Base-by-base conservation (phyloP, 495 filamentous ascomycete species). In the Stereocaulon alpinum region DNA sequence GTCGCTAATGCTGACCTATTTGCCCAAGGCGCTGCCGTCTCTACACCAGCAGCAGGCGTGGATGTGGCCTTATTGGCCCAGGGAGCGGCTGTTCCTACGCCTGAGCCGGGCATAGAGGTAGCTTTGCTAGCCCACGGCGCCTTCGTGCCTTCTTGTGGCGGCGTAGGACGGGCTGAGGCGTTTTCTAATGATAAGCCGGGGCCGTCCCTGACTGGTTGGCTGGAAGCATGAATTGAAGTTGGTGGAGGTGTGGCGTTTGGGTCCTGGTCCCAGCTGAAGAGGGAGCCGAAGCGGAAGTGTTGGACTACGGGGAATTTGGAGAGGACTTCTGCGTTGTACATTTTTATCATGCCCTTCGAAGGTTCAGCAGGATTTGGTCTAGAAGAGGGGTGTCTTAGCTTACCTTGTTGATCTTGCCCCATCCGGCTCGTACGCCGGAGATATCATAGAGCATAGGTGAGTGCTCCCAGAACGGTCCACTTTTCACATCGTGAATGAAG, bases 401-500 rank as follows among this genome's bases (percentile, higher is more conserved):
- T 68, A 87, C 87, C 80, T 96, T 97, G 70, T 97, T 97, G 63
- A 99, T 95, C 74, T 99, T 99, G 29, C 85, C 93, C 93, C 93
- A 99, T 37, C 93, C 94, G 56, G 86, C 80, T 59, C 78, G 82
- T 58, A 99, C 83, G 18, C 93, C 93, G 5, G 87, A 92, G 37
- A 99, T 91, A 72, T 99, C 94, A 67, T 84, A 99, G 18, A 99
- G 77, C 67, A 95, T 91, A 2, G 90, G 94, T 59, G 88, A 94
- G 67, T 99, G 93, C 65, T 97, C 93, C 94, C 93, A 97, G 71
- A 99, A 99, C 1, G 94, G 93, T 0, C 93, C 93, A 56, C 76
- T 89, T 70, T 99, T 99, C 54, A 99, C 93, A 73, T 97, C 94
- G 69, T 96, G 86, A 67, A 99, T 96, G 73, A 99, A 99, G 10